These are phyloP conservation scores for Pseudogymnoascus pannorum DNA, from an alignment of 2,329 filamentous ascomycete genomes.

Conservation along the genomic window DNA sequence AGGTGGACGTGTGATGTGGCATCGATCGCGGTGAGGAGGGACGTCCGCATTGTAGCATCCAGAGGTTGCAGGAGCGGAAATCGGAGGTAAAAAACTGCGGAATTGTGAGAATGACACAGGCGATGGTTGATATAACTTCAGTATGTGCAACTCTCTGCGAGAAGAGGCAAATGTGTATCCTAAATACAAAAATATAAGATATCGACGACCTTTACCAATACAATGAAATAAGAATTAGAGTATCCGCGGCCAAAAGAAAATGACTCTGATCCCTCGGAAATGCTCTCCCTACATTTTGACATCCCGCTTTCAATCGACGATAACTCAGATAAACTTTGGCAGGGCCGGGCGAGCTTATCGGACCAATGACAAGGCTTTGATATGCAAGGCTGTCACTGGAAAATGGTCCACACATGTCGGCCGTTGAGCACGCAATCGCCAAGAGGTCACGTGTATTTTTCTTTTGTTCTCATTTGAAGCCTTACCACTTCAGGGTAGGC, in stretches of 20 bases:
- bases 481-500: too few species aligned
- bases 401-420: not conserved
- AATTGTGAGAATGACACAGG: not conserved
- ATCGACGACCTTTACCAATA: not conserved
- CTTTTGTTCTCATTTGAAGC: too few species aligned
- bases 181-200: not conserved
- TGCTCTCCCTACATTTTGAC: not conserved
- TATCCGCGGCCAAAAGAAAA: not conserved
- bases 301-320: not conserved
- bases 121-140: not conserved
- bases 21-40: slow-evolving; percentile 67
- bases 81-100: not conserved
- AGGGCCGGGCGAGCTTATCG: not conserved
- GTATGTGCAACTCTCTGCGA: not conserved
- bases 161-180: not conserved
- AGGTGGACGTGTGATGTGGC: slow-evolving; percentile 69
- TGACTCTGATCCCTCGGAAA: not conserved
- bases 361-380: not conserved
- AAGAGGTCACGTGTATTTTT: not conserved
- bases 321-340: not conserved
- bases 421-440: not conserved
- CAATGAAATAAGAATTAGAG: not conserved
- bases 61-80: not conserved
- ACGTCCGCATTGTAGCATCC: slow-evolving; percentile 19
- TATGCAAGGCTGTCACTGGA: not conserved